Evolutionary conservation across 179 eudicot species (phyloP).

Genomic region (Beta corolliflora): DNA sequence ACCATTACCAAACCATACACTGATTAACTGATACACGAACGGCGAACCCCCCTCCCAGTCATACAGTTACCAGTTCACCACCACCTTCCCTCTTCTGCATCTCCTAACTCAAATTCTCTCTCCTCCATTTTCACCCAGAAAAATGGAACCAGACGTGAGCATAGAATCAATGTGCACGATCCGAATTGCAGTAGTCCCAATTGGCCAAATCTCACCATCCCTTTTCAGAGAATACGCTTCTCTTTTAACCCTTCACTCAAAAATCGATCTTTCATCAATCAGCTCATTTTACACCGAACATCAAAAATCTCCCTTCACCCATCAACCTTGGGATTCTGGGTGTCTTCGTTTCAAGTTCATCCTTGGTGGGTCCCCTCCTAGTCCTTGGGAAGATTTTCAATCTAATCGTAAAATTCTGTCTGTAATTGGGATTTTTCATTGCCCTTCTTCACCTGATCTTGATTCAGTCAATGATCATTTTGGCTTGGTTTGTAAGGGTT

Average conservation of each 20-base stretch:
- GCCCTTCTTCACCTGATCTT: conserved; percentile 79
- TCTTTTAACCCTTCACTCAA: conserved; percentile 57
- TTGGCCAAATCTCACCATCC: conserved; percentile 55
- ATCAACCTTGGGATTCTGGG: conserved; percentile 91
- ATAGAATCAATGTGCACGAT: conserved; percentile 82
- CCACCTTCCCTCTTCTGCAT: neutral
- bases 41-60: no score
- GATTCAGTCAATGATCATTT: conserved; percentile 52
- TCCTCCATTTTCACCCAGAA: neutral
- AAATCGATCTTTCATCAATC: conserved; percentile 70
- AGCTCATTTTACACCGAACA: conserved; percentile 89
- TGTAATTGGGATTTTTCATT: conserved; percentile 86
- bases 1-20: neutral
- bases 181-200: conserved; percentile 76
- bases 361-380: conserved; percentile 78
- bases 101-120: neutral
- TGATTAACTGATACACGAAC: no score
- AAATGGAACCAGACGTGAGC: conserved; percentile 95
- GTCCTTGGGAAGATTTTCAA: conserved; percentile 97
- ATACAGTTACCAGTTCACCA: neutral
- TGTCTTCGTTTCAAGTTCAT: conserved; percentile 74
- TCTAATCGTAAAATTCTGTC: conserved; percentile 71
- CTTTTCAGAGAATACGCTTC: conserved; percentile 69
- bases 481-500: conserved; percentile 50
- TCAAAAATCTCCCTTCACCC: conserved; percentile 80